Evolutionary conservation across 2,329 filamentous ascomycete species (phyloP).

Genomic region (Aspergillus caelatus): DNA sequence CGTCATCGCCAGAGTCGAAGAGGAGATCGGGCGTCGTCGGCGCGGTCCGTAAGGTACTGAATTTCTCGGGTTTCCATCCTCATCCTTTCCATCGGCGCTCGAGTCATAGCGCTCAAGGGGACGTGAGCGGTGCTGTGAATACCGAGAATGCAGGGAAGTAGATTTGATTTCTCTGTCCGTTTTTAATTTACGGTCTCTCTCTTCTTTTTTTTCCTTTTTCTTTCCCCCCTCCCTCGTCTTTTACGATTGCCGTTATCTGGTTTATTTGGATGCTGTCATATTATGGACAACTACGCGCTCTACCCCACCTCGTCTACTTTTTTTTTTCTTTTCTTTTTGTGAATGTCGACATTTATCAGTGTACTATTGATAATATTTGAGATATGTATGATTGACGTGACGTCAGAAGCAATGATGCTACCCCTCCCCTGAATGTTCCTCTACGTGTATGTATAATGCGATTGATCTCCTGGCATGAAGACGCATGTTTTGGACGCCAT

Average conservation of each 20-base stretch:
- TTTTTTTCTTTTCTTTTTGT: background rate
- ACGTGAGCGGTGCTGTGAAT: conserved; percentile 5
- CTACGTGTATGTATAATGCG: background rate
- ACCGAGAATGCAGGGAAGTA: background rate
- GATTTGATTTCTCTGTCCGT: background rate
- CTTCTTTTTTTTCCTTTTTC: background rate
- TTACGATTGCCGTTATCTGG: background rate
- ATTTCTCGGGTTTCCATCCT: conserved; percentile 36
- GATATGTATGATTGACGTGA: background rate
- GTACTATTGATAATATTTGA: background rate
- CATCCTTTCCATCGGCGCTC: conserved; percentile 45
- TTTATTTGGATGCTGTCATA: background rate
- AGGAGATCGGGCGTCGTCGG: conserved; percentile 40
- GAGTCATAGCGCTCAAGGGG: conserved; percentile 20
- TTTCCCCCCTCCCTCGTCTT: background rate
- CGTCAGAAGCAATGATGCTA: background rate
- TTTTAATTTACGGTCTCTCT: background rate
- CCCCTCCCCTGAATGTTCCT: background rate
- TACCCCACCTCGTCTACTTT: background rate
- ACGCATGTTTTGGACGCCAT: background rate
- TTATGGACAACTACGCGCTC: background rate
- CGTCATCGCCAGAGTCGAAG: conserved; percentile 26
- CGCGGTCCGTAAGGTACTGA: conserved; percentile 45
- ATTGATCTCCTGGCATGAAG: background rate
- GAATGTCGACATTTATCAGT: background rate